These are phyloP conservation scores for Parathielavia appendiculata DNA, from an alignment of 495 filamentous ascomycete genomes.

Conservation along the genomic window DNA sequence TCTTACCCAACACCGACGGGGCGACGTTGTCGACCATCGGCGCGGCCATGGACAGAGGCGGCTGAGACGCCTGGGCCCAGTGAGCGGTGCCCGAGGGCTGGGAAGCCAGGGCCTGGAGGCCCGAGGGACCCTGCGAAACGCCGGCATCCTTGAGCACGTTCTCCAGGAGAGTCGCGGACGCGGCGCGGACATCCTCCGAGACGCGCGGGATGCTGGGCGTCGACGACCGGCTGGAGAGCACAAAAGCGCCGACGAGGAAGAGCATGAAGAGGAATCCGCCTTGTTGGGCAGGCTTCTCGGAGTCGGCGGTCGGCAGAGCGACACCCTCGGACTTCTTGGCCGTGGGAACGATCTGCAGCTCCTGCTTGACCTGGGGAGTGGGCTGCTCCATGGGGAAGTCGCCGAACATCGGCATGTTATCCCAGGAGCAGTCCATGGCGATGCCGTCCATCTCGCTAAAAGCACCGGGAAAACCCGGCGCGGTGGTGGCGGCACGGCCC, in stretches of 20 bases:
- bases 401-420: conserved; percentile 70
- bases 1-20: conserved; percentile 64
- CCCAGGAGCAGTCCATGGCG: conserved; percentile 74
- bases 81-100: conserved; percentile 45
- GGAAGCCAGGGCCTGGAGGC: conserved; percentile 45
- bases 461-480: conserved; percentile 58
- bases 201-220: conserved; percentile 71
- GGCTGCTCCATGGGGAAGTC: conserved; percentile 48
- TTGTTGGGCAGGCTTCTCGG: conserved; percentile 59
- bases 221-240: conserved; percentile 74
- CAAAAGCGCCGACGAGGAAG: conserved; percentile 93
- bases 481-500: conserved; percentile 60
- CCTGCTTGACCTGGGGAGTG: conserved; percentile 49
- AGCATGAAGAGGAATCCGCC: conserved; percentile 72
- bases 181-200: conserved; percentile 87
- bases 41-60: conserved; percentile 49
- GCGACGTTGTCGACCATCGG: conserved; percentile 50
- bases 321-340: conserved; percentile 50
- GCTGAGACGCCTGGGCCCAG: conserved; percentile 35
- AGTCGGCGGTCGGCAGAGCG: conserved; percentile 41
- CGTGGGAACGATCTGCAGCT: conserved; percentile 48
- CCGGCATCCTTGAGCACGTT: conserved; percentile 80
- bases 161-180: conserved; percentile 83
- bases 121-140: conserved; percentile 46
- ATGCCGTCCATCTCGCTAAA: conserved; percentile 78